Base-by-base conservation (phyloP, 495 filamentous ascomycete species). In the Podospora comata region DNA sequence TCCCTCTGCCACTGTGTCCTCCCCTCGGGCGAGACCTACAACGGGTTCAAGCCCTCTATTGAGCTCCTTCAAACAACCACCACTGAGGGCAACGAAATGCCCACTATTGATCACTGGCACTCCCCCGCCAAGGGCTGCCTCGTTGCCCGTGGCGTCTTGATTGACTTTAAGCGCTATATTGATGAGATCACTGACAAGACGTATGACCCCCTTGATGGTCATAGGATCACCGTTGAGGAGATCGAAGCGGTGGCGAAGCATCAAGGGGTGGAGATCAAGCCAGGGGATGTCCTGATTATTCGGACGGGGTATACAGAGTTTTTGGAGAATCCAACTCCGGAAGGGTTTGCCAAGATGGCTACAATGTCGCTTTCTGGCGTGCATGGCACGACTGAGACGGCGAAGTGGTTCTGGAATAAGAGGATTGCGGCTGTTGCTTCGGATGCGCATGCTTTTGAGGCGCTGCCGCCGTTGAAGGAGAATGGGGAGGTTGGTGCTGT, bases 221-320 rank as follows among this genome's bases (percentile, higher is more conserved):
- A 91, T 73, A 81, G 83, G 56, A 92, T 94, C 75, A 84, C 85
- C 0, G 77, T 84, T 1, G 70, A 82, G 2, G 84, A 88, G 3
- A 81, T 93, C 2, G 79, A 85, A 60, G 80, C 80, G 13, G 88
- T 89, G 23, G 90, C 85, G 18, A 77, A 74, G 62, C 82, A 83
- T 53, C 84, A 88, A 67, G 82, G 82, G 11, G 80, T 88, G 58
- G 83, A 87, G 71, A 86, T 89, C 68, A 82, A 81, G 19, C 79
- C 72, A 11, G 82, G 81, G 7, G 91, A 93, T 68, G 85, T 93
- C 34, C 80, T 93, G 20, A 82, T 92, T 62, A 71, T 93, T 34
- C 84, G 91, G 56, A 88, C 85, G 0, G 90, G 91, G 0, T 89
- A 88, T 72, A 85, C 87, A 34, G 83, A 88, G 60, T 74, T 82